These are phyloP conservation scores for Polytrichum commune DNA, from an alignment of 225 moss, liverwort and hornwort genomes.

Conservation along the genomic window DNA sequence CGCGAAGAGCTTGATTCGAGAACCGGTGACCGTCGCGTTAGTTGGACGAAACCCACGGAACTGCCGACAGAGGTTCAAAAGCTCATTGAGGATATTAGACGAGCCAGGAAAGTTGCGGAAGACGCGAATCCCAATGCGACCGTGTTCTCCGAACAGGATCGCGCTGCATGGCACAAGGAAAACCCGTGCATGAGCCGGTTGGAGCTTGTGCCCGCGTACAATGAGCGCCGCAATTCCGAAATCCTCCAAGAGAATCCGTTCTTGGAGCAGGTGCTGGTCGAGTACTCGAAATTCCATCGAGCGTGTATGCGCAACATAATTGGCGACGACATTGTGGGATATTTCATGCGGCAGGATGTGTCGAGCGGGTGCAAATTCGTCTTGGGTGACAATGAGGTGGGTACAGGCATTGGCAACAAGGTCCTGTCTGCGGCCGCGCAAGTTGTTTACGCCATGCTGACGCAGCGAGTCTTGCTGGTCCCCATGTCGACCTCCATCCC, in stretches of 20 bases:
- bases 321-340: constrained; percentile 23
- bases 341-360: constrained; percentile 17
- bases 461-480: constrained; percentile 45
- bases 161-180: constrained; percentile 24
- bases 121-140: background rate
- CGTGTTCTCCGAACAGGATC: constrained; percentile 14
- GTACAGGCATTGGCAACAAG: constrained; percentile 50
- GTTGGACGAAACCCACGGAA: no score
- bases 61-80: constrained; percentile 6
- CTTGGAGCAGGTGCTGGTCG: constrained; percentile 29
- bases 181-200: constrained; percentile 39
- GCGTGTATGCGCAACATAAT: constrained; percentile 41
- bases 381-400: constrained; percentile 32
- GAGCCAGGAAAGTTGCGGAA: constrained; percentile 20
- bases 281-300: constrained; percentile 51
- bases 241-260: constrained; percentile 27
- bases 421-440: constrained; percentile 33
- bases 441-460: constrained; percentile 43
- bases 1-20: background rate
- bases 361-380: constrained; percentile 49
- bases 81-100: constrained; percentile 17
- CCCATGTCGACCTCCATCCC: constrained; percentile 25
- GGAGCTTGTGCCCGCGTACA: constrained; percentile 31
- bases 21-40: background rate
- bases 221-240: constrained; percentile 25